A percentile compares a stretch with the other conserved stretches of the same genome.
Evolutionary conservation across 441 rosid genomes (phyloP).

Genomic region (Theobroma grandiflorum): DNA sequence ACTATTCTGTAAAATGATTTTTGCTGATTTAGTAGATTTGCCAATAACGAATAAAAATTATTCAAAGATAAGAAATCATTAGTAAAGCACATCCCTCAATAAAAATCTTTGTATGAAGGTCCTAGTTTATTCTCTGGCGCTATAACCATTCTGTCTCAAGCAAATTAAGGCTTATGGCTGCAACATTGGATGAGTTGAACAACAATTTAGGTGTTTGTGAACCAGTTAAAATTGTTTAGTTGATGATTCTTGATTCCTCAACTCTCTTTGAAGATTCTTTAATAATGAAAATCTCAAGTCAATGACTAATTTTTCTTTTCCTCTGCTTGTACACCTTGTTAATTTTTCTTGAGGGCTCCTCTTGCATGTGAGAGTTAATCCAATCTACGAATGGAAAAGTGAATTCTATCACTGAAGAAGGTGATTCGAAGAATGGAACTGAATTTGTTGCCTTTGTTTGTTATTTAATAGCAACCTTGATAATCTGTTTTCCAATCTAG

Average conservation of each 20-base stretch:
- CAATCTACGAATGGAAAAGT: background rate
- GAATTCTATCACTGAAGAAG: background rate
- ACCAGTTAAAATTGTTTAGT: background rate
- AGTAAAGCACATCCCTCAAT: background rate
- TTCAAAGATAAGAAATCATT: background rate
- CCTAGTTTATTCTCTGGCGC: background rate
- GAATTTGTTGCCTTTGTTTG: background rate
- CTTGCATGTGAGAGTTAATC: background rate
- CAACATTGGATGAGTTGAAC: background rate
- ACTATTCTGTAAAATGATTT: slow-evolving; percentile 1
- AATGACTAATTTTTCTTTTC: background rate
- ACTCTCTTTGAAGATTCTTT: slow-evolving; percentile 6
- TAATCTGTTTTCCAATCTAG: background rate
- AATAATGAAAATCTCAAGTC: slow-evolving; percentile 1
- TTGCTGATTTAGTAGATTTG: background rate
- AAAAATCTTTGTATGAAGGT: background rate
- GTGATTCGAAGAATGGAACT: background rate
- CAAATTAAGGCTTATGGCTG: background rate
- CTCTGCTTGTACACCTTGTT: background rate
- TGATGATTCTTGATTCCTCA: background rate
- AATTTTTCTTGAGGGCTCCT: background rate
- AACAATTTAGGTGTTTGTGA: background rate
- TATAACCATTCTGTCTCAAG: background rate
- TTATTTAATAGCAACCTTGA: background rate
- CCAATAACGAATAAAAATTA: background rate